These are phyloP conservation scores for Pterocarpus macrocarpus DNA, from an alignment of 306 rosid species.

Conservation along the genomic window DNA sequence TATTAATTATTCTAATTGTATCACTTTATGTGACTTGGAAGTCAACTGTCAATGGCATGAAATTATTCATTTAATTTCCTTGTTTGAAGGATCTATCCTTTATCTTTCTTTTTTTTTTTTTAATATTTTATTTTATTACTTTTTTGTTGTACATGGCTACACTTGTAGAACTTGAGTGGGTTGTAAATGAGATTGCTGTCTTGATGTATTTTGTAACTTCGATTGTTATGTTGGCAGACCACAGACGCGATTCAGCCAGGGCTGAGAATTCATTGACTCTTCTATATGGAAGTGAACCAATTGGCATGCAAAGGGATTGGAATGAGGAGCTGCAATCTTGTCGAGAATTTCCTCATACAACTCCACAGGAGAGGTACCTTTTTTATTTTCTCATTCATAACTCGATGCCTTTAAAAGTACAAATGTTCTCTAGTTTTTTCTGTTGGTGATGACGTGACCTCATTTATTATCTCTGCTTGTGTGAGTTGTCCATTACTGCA, in stretches of 20 bases:
- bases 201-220: conserved; percentile 14
- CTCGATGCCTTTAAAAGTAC: conserved; percentile 14
- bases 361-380: conserved; percentile 76
- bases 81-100: background rate
- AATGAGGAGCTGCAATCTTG: conserved; percentile 95
- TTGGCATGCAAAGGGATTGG: conserved; percentile 98
- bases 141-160: background rate
- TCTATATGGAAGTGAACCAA: conserved; percentile 81
- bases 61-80: conserved; percentile 5
- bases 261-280: conserved; percentile 87
- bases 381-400: conserved; percentile 8
- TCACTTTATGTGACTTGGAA: background rate
- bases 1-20: background rate
- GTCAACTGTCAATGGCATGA: background rate
- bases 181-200: conserved; percentile 35
- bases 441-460: conserved; percentile 33
- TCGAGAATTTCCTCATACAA: conserved; percentile 82
- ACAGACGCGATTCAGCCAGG: conserved; percentile 80
- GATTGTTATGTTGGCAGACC: conserved; percentile 61
- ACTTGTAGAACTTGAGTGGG: background rate
- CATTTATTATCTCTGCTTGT: conserved; percentile 22
- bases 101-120: background rate
- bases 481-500: conserved; percentile 50
- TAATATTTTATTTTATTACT: background rate
- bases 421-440: conserved; percentile 28